Evolutionary conservation across 129 eudicot genomes (phyloP).

Genomic region (Centella asiatica): DNA sequence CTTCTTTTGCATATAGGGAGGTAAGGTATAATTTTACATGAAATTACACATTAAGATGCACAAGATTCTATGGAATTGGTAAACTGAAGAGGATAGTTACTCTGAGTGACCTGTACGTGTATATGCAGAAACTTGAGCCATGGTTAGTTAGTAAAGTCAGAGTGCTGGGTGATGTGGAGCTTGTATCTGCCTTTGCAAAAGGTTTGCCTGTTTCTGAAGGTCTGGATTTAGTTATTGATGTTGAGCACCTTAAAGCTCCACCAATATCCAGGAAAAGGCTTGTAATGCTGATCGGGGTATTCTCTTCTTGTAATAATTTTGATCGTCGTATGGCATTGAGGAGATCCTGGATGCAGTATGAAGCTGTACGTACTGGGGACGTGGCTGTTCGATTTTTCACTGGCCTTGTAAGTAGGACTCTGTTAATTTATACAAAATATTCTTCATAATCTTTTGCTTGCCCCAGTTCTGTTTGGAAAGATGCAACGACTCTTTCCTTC

Average conservation of each 20-base stretch:
- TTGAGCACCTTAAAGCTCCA: constrained; percentile 58
- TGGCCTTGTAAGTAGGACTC: constrained; percentile 5
- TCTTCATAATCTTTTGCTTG: neutral
- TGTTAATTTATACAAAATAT: neutral
- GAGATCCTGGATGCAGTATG: constrained; percentile 77
- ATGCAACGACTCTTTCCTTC: neutral
- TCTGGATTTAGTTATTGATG: constrained; percentile 38
- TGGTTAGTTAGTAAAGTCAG: constrained; percentile 64
- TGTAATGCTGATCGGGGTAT: constrained; percentile 60
- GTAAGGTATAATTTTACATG: constrained; percentile 32
- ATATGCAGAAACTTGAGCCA: constrained; percentile 76
- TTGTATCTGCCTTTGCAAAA: constrained; percentile 59
- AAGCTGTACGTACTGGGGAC: constrained; percentile 8
- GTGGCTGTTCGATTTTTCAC: constrained; percentile 10
- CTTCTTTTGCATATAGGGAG: constrained; percentile 74
- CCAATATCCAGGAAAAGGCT: constrained; percentile 45
- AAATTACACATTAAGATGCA: constrained; percentile 2
- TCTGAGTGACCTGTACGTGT: constrained; percentile 2
- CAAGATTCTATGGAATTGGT: neutral
- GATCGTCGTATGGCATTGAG: constrained; percentile 95
- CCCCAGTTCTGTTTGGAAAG: neutral
- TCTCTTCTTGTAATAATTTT: constrained; percentile 84
- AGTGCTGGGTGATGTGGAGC: constrained; percentile 51
- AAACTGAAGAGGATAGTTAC: constrained; percentile 2
- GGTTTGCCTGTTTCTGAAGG: constrained; percentile 71